Conservation (phyloP, 2,329 filamentous ascomycete species). For the Talaromyces sp. region DNA sequence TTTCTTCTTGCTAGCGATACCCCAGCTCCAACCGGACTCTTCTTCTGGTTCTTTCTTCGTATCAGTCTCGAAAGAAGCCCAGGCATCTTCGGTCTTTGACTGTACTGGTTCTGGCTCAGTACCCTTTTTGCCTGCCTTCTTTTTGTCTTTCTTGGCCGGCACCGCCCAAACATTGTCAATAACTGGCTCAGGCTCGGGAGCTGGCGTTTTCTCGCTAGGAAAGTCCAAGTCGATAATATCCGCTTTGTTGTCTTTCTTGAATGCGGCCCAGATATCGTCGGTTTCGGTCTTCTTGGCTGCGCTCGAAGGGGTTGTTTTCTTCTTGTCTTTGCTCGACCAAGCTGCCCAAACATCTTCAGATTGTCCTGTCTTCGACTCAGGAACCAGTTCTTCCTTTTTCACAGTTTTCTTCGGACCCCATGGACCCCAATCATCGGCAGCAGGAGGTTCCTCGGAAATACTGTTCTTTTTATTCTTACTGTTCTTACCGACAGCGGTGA, state of each 20-base stretch:
- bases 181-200: slow-evolving; percentile 19
- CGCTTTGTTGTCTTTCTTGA: slow-evolving; percentile 28
- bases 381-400: slow-evolving; percentile 13
- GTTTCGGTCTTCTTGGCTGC: slow-evolving; percentile 20
- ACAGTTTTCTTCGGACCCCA: slow-evolving; percentile 22
- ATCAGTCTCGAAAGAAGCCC: slow-evolving; percentile 18
- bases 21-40: slow-evolving; percentile 34
- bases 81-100: slow-evolving; percentile 21
- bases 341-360: slow-evolving; percentile 19
- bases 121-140: slow-evolving; percentile 33
- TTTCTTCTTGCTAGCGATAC: slow-evolving; percentile 28
- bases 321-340: slow-evolving; percentile 32
- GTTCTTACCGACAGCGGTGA: slow-evolving; percentile 40
- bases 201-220: slow-evolving; percentile 10
- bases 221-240: slow-evolving; percentile 34
- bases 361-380: slow-evolving; percentile 13
- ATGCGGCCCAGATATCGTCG: slow-evolving; percentile 27
- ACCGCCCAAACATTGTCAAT: slow-evolving; percentile 27
- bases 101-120: slow-evolving; percentile 16
- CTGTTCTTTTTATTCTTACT: slow-evolving; percentile 48
- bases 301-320: slow-evolving; percentile 23
- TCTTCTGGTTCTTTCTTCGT: slow-evolving; percentile 17
- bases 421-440: slow-evolving; percentile 26
- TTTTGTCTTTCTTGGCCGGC: slow-evolving; percentile 38
- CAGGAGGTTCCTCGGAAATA: slow-evolving; percentile 19